Conservation (phyloP, 805 yeast genomes). For the Pichia thaimueangensis region DNA sequence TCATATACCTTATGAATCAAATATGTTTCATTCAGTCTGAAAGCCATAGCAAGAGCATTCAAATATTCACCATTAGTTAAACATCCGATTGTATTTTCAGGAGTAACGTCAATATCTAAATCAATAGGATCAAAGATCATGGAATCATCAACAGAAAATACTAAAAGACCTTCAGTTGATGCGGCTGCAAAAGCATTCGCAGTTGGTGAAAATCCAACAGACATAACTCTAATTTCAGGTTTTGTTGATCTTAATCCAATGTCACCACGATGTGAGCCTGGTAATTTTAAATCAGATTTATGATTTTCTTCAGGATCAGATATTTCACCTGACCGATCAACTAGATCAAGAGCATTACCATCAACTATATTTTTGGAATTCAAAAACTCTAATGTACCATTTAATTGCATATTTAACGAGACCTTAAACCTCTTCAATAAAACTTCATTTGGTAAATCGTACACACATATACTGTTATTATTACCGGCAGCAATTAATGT, state of each 20-base stretch:
- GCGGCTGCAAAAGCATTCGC: slow-evolving; percentile 90
- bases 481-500: slow-evolving; percentile 90
- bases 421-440: slow-evolving; percentile 74
- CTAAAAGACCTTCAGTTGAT: slow-evolving; percentile 84
- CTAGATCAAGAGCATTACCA: slow-evolving; percentile 74
- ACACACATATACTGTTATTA: slow-evolving; percentile 83
- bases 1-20: slow-evolving; percentile 72
- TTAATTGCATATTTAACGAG: slow-evolving; percentile 82
- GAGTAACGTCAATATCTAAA: slow-evolving; percentile 87
- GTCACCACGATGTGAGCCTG: slow-evolving; percentile 85
- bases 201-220: slow-evolving; percentile 82
- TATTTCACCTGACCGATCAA: slow-evolving; percentile 81
- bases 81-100: slow-evolving; percentile 60
- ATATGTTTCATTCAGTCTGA: slow-evolving; percentile 78
- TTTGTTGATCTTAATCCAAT: slow-evolving; percentile 66
- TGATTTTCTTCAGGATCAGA: slow-evolving; percentile 70
- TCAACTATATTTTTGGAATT: slow-evolving; percentile 83
- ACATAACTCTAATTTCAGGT: slow-evolving; percentile 78
- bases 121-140: slow-evolving; percentile 90
- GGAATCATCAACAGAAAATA: slow-evolving; percentile 72
- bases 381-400: slow-evolving; percentile 75
- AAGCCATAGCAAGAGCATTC: slow-evolving; percentile 84
- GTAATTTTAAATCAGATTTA: slow-evolving; percentile 57
- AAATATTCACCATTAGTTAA: slow-evolving; percentile 58
- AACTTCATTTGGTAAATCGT: slow-evolving; percentile 86